These are phyloP conservation scores for Aureobasidium melanogenum DNA, from an alignment of 2,329 filamentous ascomycete genomes.

Conservation along the genomic window DNA sequence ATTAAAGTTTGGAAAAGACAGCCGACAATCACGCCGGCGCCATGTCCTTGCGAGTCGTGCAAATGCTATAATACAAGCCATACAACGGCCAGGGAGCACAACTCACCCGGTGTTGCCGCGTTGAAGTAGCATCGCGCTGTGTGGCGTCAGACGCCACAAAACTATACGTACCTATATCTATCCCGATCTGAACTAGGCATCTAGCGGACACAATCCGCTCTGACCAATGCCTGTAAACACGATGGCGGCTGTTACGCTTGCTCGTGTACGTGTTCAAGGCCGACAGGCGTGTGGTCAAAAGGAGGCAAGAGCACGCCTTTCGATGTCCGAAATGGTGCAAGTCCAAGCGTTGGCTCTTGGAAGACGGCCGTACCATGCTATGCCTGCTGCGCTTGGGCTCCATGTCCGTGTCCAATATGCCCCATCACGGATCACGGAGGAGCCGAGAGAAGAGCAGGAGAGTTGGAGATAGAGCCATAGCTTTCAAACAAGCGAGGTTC, in stretches of 20 bases:
- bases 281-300: background rate
- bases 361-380: background rate
- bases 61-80: background rate
- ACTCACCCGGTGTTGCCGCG: background rate
- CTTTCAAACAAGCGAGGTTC: background rate
- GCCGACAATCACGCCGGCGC: background rate
- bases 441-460: background rate
- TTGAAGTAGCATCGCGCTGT: background rate
- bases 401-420: background rate
- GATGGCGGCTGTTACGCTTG: background rate
- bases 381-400: background rate
- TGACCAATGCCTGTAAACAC: background rate
- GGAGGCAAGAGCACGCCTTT: background rate
- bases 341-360: conserved; percentile 2
- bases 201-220: conserved; percentile 1
- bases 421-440: background rate
- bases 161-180: conserved; percentile 3
- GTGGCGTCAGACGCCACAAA: background rate
- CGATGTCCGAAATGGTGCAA: background rate
- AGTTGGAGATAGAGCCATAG: background rate
- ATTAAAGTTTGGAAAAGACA: background rate
- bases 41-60: background rate
- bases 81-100: background rate
- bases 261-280: background rate
- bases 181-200: background rate